A percentile compares a stretch with the other conserved stretches of the same genome.
phyloP scores from a whole-genome alignment of 495 filamentous ascomycete species.

The Jackrogersella multiformis region DNA sequence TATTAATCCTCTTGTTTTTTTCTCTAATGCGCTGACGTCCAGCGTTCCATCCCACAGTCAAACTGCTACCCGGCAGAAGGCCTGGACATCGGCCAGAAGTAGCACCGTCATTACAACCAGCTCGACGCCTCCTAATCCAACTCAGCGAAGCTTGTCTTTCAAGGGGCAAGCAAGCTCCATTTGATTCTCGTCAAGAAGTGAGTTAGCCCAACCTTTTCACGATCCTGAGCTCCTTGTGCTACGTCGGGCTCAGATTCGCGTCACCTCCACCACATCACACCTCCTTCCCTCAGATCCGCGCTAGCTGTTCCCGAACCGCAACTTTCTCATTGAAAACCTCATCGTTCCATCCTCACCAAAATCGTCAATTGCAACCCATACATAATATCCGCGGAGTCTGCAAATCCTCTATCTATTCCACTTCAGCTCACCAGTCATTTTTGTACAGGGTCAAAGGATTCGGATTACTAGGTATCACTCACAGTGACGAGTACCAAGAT shows the following conservation, averaged over 20 bases:
- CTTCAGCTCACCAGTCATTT: constrained; percentile 38
- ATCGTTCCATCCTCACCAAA: constrained; percentile 14
- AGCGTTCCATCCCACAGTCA: constrained; percentile 48
- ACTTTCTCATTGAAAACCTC: constrained; percentile 33
- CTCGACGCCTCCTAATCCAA: constrained; percentile 10
- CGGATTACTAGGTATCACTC: constrained; percentile 74
- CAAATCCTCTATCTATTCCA: constrained; percentile 9
- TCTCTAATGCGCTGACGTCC: constrained; percentile 45
- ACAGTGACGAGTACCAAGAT: constrained; percentile 76
- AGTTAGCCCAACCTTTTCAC: constrained; percentile 30
- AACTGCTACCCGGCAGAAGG: constrained; percentile 52
- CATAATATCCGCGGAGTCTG: constrained; percentile 16
- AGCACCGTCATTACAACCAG: constrained; percentile 32
- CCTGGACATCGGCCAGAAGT: constrained; percentile 49
- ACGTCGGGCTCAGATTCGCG: constrained; percentile 39
- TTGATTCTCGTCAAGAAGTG: constrained; percentile 37
- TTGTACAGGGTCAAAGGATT: constrained; percentile 69
- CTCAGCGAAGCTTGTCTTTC: constrained; percentile 36
- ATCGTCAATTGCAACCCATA: constrained; percentile 36
- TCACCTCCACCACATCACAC: constrained; percentile 45
- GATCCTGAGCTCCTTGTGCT: constrained; percentile 36
- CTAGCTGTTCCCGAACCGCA: constrained; percentile 37
- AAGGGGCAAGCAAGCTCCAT: constrained; percentile 34
- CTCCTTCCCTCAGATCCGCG: constrained; percentile 40
- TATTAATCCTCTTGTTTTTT: constrained; percentile 39